Base-by-base conservation (phyloP, 2,329 filamentous ascomycete genomes). In the Xylaria polymorpha region DNA sequence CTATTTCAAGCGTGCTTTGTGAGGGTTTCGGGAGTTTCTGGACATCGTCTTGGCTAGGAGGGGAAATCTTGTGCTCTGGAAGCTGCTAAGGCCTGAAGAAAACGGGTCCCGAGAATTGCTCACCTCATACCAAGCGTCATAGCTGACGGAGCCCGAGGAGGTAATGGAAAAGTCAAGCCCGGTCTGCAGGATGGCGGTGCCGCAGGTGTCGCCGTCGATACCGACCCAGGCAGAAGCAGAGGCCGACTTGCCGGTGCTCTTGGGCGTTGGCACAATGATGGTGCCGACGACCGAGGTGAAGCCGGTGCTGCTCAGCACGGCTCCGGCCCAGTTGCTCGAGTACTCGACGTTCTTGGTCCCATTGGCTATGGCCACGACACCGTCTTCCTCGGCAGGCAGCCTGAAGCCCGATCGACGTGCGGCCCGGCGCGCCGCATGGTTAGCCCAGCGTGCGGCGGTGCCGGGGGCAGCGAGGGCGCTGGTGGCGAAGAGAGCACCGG, bases 201-300 rank as follows among this genome's bases (percentile, higher is more conserved):
- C 76, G 77, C 86, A 89, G 5, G 85, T 87, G 72, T 88, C 85
- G 14, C 88, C 88, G 68, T 90, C 88, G 65, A 90, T 89, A 29
- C 87, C 87, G 9, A 90, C 86, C 87, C 86, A 89, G 12, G 72
- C 72, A 3, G 72, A 74, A 43, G 65, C 72, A 3, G 72, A 71
- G 43, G 64, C 71, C 8, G 57, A 43, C 41, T 48, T 66, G 58
- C 71, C 65, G 7, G 25, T 66, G 22, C 80, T 74, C n/a, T 79
- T 80, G 10, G 86, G 83, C 0, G 80, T 81, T 2, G 87, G 87
- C 5, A 88, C 83, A 1, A 80, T 85, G 77, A 90, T 86, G 15
- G 83, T 83, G 20, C 83, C 87, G 3, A 82, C 83, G 29, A 88
- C 87, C n/a, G 80, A 77, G 39, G 81, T 87, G 78, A 85, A 88